Percentiles rank a stretch among this genome's conserved stretches.
Evolutionary conservation across 345 rosid genomes (phyloP).

Genomic region (Boechera stricta): DNA sequence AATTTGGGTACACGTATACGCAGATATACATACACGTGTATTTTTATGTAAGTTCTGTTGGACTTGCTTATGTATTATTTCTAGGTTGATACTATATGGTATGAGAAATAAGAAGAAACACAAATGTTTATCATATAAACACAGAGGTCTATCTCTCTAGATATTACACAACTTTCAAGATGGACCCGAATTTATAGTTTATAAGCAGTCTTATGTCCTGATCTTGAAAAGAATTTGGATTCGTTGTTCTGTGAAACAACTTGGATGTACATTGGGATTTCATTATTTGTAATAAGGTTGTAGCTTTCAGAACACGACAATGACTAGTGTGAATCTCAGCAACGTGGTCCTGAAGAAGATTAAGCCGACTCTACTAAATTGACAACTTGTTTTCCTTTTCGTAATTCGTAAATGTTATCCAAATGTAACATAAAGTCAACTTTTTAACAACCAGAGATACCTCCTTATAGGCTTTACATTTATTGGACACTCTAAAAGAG

Average conservation of each 20-base stretch:
- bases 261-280: not conserved
- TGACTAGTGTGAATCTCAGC: constrained; percentile 27
- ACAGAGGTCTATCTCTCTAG: too few species aligned
- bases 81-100: too few species aligned
- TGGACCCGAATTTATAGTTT: too few species aligned
- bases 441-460: constrained; percentile 10
- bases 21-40: constrained; percentile 20
- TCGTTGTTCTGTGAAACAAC: not conserved
- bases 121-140: too few species aligned
- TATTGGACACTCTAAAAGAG: constrained; percentile 13
- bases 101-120: too few species aligned
- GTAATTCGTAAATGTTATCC: constrained; percentile 5
- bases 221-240: not conserved
- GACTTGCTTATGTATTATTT: constrained; percentile 8
- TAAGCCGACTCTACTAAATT: constrained; percentile 26
- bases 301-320: constrained; percentile 24
- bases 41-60: not conserved
- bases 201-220: not conserved
- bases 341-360: not conserved
- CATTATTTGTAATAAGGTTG: too few species aligned
- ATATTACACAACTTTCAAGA: too few species aligned
- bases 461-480: not conserved
- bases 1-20: constrained; percentile 3
- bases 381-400: constrained; percentile 8
- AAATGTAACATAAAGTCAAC: constrained; percentile 23